Conservation (phyloP, 2,329 filamentous ascomycete genomes). For the Calonectria leucothoes region DNA sequence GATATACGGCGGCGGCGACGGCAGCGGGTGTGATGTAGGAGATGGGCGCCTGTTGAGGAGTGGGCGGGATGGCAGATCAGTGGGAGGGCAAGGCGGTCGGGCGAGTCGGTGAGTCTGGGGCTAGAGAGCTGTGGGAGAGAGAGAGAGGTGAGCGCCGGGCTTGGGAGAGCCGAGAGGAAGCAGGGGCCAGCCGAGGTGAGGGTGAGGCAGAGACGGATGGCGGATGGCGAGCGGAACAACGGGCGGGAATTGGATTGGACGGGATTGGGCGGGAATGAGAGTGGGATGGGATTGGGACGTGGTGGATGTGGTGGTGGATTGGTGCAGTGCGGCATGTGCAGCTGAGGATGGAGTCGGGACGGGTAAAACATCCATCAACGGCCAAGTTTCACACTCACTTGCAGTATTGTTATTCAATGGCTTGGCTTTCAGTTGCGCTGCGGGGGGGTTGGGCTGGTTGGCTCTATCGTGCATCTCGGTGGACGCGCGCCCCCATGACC, state of each 20-base stretch:
- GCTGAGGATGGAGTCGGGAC: constrained; percentile 3
- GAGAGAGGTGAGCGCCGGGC: constrained; percentile 12
- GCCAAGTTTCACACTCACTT: constrained; percentile 17
- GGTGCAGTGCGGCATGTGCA: not conserved
- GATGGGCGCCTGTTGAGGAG: constrained; percentile 13
- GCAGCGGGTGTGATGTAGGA: constrained; percentile 1
- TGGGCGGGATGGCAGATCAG: not conserved
- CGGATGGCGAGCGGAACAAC: constrained; percentile 10
- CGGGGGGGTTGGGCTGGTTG: constrained; percentile 4
- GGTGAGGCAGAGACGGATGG: constrained; percentile 12
- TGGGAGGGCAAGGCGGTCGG: constrained; percentile 4
- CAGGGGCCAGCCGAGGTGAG: constrained; percentile 12
- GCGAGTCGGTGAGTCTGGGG: constrained; percentile 13
- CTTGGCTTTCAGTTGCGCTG: constrained; percentile 20
- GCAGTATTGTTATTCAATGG: constrained; percentile 7
- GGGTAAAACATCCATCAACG: constrained; percentile 20
- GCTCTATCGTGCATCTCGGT: constrained; percentile 30
- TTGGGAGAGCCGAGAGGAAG: constrained; percentile 1
- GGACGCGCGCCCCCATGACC: constrained; percentile 29
- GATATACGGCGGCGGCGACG: not conserved
- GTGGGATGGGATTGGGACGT: constrained; percentile 16
- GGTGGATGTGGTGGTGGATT: not conserved
- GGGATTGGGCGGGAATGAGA: constrained; percentile 22
- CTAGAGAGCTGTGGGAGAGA: constrained; percentile 2
- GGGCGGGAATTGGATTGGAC: constrained; percentile 24